These are phyloP conservation scores for Crithidia fasciculata DNA, from an alignment of 208 protist species.

Conservation along the genomic window DNA sequence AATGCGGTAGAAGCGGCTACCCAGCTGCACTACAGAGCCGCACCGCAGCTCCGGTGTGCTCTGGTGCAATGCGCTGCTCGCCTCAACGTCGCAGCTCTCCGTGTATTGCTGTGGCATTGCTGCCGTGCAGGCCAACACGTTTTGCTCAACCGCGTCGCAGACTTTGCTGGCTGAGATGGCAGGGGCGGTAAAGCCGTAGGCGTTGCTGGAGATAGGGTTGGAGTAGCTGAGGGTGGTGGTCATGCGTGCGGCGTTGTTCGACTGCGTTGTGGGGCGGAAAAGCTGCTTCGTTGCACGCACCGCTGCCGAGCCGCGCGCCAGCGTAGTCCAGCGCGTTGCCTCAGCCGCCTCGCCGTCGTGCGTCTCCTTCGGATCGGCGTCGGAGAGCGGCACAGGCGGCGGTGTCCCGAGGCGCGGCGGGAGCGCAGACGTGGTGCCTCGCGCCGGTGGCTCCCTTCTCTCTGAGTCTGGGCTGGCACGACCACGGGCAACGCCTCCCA, in stretches of 20 bases:
- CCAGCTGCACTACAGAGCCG: conserved; percentile 46
- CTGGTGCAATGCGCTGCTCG: background rate
- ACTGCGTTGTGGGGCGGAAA: conserved; percentile 47
- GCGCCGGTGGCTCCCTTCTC: background rate
- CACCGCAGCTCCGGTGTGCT: conserved; percentile 48
- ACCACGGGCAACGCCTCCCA: background rate
- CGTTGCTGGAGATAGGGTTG: conserved; percentile 57
- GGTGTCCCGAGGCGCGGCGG: conserved; percentile 27
- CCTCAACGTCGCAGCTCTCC: background rate
- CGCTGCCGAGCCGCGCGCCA: conserved; percentile 53
- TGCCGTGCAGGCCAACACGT: conserved; percentile 30
- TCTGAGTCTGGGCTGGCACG: background rate
- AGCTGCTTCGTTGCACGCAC: conserved; percentile 80
- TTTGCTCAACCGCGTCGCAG: conserved; percentile 44
- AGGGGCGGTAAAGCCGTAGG: conserved; percentile 53
- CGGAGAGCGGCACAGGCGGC: conserved; percentile 28
- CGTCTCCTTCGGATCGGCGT: background rate
- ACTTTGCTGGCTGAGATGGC: conserved; percentile 58
- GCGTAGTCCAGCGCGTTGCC: conserved; percentile 43
- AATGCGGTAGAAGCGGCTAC: conserved; percentile 45
- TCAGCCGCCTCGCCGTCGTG: conserved; percentile 23
- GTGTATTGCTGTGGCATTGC: conserved; percentile 24
- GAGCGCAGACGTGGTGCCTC: conserved; percentile 15
- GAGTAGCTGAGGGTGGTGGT: conserved; percentile 49
- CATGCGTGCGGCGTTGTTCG: conserved; percentile 28